These are phyloP conservation scores for Gaeumannomyces tritici DNA, from an alignment of 2,329 filamentous ascomycete species.

Conservation along the genomic window DNA sequence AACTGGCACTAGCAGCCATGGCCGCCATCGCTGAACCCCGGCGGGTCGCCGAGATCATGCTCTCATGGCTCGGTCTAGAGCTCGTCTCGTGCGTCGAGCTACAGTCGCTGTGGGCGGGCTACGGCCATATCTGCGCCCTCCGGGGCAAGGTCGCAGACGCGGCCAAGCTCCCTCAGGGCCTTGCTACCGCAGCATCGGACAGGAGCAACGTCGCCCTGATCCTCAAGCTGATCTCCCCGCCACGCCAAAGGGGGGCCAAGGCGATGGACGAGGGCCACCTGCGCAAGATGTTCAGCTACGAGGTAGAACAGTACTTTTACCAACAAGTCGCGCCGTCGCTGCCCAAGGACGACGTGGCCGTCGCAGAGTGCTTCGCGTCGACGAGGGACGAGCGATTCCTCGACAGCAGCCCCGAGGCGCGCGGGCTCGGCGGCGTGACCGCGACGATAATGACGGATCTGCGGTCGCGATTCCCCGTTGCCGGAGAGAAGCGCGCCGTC, in stretches of 20 bases:
- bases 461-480: slow-evolving; percentile 39
- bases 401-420: slow-evolving; percentile 13
- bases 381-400: slow-evolving; percentile 14
- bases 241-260: slow-evolving; percentile 18
- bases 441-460: slow-evolving; percentile 52
- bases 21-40: slow-evolving; percentile 10
- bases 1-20: no score
- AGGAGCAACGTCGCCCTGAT: slow-evolving; percentile 30
- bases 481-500: slow-evolving; percentile 40
- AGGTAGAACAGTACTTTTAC: slow-evolving; percentile 60
- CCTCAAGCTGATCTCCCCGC: slow-evolving; percentile 51
- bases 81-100: slow-evolving; percentile 11
- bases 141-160: slow-evolving; percentile 26
- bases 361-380: slow-evolving; percentile 31
- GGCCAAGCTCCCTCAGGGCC: slow-evolving; percentile 6
- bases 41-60: slow-evolving; percentile 27
- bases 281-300: slow-evolving; percentile 57
- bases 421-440: slow-evolving; percentile 13
- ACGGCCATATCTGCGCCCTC: slow-evolving; percentile 46
- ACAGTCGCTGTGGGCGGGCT: slow-evolving; percentile 41
- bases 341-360: slow-evolving; percentile 29
- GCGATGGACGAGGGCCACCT: slow-evolving; percentile 47
- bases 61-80: slow-evolving; percentile 28
- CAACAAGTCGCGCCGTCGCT: slow-evolving; percentile 41
- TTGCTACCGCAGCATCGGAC: not conserved